phyloP scores from a whole-genome alignment of 2,329 filamentous ascomycete species.

The Neophaeococcomyces aloes region DNA sequence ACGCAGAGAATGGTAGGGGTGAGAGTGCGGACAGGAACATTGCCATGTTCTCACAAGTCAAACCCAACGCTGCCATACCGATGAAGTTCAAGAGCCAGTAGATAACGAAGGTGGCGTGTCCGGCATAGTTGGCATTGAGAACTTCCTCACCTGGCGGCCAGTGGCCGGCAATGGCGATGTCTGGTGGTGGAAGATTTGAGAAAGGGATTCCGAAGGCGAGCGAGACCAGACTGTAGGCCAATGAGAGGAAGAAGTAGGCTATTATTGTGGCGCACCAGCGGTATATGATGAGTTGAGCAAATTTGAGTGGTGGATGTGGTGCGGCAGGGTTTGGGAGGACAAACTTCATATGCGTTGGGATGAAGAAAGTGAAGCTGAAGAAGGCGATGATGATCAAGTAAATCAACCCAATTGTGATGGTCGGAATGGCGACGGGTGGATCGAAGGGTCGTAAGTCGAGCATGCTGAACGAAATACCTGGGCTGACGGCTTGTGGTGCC shows the following conservation, averaged over 20 bases:
- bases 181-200: constrained; percentile 36
- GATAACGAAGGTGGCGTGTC: constrained; percentile 48
- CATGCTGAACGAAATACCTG: constrained; percentile 45
- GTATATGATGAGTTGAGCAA: constrained; percentile 49
- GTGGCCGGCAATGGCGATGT: constrained; percentile 30
- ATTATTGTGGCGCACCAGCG: constrained; percentile 45
- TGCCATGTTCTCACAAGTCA: constrained; percentile 55
- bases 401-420: constrained; percentile 53
- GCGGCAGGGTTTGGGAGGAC: constrained; percentile 34
- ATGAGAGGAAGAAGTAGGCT: constrained; percentile 52
- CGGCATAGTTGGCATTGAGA: constrained; percentile 45
- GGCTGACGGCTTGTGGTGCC: constrained; percentile 45
- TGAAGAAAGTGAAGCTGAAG: constrained; percentile 55
- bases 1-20: constrained; percentile 43
- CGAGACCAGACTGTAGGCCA: constrained; percentile 54
- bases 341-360: constrained; percentile 53
- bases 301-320: constrained; percentile 48
- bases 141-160: background rate
- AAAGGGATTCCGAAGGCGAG: constrained; percentile 56
- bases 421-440: constrained; percentile 45
- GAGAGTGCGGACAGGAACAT: constrained; percentile 47
- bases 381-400: constrained; percentile 59
- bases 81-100: constrained; percentile 56
- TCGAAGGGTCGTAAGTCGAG: constrained; percentile 51
- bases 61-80: constrained; percentile 52